Evolutionary conservation across 495 filamentous ascomycete species (phyloP).

Genomic region (Chaetomium cochliodes): DNA sequence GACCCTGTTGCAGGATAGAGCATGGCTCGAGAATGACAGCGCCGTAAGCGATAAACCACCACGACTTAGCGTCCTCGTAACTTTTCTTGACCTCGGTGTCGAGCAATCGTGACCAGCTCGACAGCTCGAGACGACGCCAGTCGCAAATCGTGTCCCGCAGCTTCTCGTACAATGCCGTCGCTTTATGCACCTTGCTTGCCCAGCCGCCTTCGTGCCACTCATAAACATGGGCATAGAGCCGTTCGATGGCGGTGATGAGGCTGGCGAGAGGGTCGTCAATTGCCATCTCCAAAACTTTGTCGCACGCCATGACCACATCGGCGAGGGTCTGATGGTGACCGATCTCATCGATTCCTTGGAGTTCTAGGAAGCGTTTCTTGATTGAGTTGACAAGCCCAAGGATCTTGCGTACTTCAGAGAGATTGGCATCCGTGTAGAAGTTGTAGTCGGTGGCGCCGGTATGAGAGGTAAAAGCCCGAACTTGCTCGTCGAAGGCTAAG

Average conservation of each 20-base stretch:
- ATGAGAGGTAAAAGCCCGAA: slow-evolving; percentile 51
- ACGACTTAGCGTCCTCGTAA: slow-evolving; percentile 71
- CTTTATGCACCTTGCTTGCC: slow-evolving; percentile 75
- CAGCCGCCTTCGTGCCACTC: slow-evolving; percentile 86
- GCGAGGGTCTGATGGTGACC: slow-evolving; percentile 58
- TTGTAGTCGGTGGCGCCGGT: slow-evolving; percentile 59
- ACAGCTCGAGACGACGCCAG: slow-evolving; percentile 88
- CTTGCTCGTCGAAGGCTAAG: slow-evolving; percentile 58
- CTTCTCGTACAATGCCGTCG: slow-evolving; percentile 63
- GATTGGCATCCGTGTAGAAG: slow-evolving; percentile 82
- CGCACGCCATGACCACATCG: slow-evolving; percentile 72
- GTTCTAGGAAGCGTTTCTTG: slow-evolving; percentile 64
- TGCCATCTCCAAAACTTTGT: slow-evolving; percentile 68
- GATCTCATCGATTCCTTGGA: slow-evolving; percentile 61
- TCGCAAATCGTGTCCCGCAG: slow-evolving; percentile 72
- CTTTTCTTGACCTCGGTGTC: slow-evolving; percentile 77
- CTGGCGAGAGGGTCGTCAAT: slow-evolving; percentile 85
- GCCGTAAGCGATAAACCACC: slow-evolving; percentile 97
- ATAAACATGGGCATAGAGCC: slow-evolving; percentile 74
- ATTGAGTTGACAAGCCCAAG: slow-evolving; percentile 63
- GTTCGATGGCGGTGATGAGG: slow-evolving; percentile 78
- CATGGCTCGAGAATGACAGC: slow-evolving; percentile 74
- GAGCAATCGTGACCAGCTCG: slow-evolving; percentile 87
- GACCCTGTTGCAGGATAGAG: slow-evolving; percentile 53
- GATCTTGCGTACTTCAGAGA: slow-evolving; percentile 68